A percentile compares a stretch with the other conserved stretches of the same genome.
Evolutionary conservation across 257 asterid species (phyloP).

Genomic region (Lycium barbarum): DNA sequence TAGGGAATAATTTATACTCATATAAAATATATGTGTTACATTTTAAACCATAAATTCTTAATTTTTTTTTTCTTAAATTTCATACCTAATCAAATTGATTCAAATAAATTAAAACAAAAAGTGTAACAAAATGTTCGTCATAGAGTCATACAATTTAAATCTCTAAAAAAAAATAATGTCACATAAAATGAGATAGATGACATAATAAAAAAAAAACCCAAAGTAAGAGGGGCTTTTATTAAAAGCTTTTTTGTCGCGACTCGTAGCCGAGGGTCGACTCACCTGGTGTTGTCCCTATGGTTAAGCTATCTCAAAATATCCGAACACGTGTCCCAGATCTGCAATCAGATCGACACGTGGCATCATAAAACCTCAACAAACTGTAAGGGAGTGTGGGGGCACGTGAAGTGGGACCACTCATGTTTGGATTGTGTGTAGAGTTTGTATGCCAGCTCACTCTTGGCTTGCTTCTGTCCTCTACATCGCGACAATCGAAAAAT

Average conservation of each 20-base stretch:
- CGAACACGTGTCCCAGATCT: conserved; percentile 38
- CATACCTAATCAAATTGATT: too few species aligned
- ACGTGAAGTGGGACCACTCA: conserved; percentile 60
- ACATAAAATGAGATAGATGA: too few species aligned
- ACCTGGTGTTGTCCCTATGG: conserved; percentile 50
- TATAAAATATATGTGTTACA: too few species aligned
- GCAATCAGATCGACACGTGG: conserved; percentile 42
- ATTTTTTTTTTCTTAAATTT: too few species aligned
- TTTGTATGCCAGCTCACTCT: conserved; percentile 45
- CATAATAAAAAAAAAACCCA: too few species aligned
- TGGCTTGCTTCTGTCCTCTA: conserved; percentile 27
- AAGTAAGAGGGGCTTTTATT: neutral
- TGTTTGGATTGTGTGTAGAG: conserved; percentile 43
- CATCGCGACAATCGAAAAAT: conserved; percentile 37
- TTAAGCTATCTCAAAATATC: conserved; percentile 38
- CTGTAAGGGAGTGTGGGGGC: conserved; percentile 36
- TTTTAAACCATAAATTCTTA: too few species aligned
- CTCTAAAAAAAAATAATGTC: too few species aligned
- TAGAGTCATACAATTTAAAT: too few species aligned
- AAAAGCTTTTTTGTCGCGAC: neutral
- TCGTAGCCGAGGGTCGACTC: conserved; percentile 27
- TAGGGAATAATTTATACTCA: too few species aligned
- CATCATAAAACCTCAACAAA: neutral
- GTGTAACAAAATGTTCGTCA: too few species aligned
- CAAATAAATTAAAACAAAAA: too few species aligned